Evolutionary conservation across 495 filamentous ascomycete species (phyloP).

Genomic region (Penicillium flavigenum): DNA sequence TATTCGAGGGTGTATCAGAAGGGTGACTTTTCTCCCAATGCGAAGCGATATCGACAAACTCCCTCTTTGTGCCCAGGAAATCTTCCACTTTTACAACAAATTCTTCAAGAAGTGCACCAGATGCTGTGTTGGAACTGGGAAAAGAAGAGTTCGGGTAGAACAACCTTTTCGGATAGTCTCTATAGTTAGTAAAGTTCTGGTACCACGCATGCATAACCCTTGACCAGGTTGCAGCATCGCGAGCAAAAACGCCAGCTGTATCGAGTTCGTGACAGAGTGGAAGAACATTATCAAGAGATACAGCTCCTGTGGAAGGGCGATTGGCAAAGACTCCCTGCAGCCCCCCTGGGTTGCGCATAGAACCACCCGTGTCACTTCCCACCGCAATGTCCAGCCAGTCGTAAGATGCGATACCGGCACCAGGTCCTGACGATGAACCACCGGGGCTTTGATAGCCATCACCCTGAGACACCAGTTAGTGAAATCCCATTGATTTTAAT

Average conservation of each 20-base stretch:
- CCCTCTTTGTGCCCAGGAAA: constrained; percentile 38
- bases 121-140: constrained; percentile 21
- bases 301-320: constrained; percentile 25
- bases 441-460: constrained; percentile 46
- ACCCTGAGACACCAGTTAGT: constrained; percentile 17
- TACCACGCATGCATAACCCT: constrained; percentile 47
- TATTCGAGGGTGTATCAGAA: constrained; percentile 33
- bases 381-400: constrained; percentile 46
- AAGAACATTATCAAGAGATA: constrained; percentile 37
- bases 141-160: constrained; percentile 30
- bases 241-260: constrained; percentile 49
- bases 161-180: constrained; percentile 46
- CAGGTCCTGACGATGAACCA: constrained; percentile 40
- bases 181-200: constrained; percentile 41
- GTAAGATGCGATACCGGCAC: constrained; percentile 39
- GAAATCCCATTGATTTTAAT: too few relatives aligned
- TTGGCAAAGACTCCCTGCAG: constrained; percentile 40
- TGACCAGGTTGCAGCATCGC: constrained; percentile 49
- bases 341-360: constrained; percentile 37
- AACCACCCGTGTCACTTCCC: constrained; percentile 50
- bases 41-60: constrained; percentile 34
- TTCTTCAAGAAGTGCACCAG: constrained; percentile 31
- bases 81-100: constrained; percentile 43
- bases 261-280: constrained; percentile 46
- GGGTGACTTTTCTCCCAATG: constrained; percentile 44